phyloP scores from a whole-genome alignment of 805 yeast species.

The Dipodascopsis uninucleata region DNA sequence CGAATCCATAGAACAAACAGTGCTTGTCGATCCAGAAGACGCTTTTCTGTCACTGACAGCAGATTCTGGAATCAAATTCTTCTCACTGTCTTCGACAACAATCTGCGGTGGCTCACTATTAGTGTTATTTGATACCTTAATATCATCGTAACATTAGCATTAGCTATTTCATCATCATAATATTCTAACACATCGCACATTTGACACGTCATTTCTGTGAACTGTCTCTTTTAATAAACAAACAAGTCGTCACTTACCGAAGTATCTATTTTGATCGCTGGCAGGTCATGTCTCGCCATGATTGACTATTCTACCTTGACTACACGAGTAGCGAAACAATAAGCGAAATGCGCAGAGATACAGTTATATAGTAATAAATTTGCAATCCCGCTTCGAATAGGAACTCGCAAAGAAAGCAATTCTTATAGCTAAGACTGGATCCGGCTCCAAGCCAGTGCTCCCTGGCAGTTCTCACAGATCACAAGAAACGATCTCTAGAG shows the following conservation, averaged over 20 bases:
- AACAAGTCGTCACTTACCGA: slow-evolving; percentile 5
- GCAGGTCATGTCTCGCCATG: slow-evolving; percentile 16
- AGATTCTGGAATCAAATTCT: slow-evolving; percentile 2
- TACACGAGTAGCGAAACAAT: background rate
- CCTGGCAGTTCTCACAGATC: slow-evolving; percentile 1
- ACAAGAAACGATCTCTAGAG: no score
- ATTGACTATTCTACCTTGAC: background rate
- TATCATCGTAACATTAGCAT: no score
- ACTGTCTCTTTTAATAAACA: no score
- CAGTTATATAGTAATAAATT: no score
- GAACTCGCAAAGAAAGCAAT: no score
- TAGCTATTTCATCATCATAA: background rate
- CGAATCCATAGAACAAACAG: slow-evolving; percentile 10
- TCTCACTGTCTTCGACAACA: no score
- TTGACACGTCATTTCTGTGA: no score
- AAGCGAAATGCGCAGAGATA: no score
- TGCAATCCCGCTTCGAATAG: no score
- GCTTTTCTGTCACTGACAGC: slow-evolving; percentile 1
- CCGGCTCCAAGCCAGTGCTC: background rate
- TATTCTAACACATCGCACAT: background rate
- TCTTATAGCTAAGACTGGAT: no score
- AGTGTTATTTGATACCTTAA: no score
- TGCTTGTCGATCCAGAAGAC: slow-evolving; percentile 1
- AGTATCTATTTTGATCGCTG: slow-evolving; percentile 23
- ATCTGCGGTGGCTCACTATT: no score